phyloP scores from a whole-genome alignment of 441 rosid species.

The Pelargonium australe region DNA sequence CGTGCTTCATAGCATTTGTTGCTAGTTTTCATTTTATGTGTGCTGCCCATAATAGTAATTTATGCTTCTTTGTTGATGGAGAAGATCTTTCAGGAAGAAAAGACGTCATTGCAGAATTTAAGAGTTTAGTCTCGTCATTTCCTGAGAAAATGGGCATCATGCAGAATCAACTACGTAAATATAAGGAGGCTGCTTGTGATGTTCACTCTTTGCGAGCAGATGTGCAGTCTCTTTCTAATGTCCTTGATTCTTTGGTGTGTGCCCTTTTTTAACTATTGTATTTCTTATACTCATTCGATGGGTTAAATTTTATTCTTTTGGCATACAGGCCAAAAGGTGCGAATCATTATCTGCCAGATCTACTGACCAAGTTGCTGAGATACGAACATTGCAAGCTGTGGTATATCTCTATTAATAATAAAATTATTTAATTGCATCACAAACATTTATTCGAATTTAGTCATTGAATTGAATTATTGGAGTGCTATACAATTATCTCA shows the following conservation, averaged over 20 bases:
- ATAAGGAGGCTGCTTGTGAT: conserved; percentile 69
- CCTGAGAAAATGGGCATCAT: conserved; percentile 82
- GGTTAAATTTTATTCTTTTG: conserved; percentile 20
- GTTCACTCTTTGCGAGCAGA: conserved; percentile 81
- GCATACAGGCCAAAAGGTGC: conserved; percentile 64
- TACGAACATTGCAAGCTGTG: conserved; percentile 57
- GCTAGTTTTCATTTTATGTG: conserved; percentile 19
- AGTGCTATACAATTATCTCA: not conserved
- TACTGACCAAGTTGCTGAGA: conserved; percentile 52
- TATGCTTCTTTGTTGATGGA: conserved; percentile 25
- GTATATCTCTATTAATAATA: conserved; percentile 33
- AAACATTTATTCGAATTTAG: not conserved
- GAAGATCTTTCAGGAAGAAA: conserved; percentile 69
- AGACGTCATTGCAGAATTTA: conserved; percentile 76
- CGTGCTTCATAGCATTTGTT: too few relatives aligned
- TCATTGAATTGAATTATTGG: not conserved
- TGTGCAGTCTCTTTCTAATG: conserved; percentile 62
- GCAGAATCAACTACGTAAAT: conserved; percentile 70
- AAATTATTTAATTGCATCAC: not conserved
- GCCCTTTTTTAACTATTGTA: conserved; percentile 1
- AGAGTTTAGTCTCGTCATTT: conserved; percentile 75
- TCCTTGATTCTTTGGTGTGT: conserved; percentile 75
- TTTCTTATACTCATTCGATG: conserved; percentile 22
- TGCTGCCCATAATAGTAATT: conserved; percentile 16
- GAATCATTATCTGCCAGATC: conserved; percentile 52